Evolutionary conservation across 805 yeast genomes (phyloP).

Genomic region (Yarrowia deformans): DNA sequence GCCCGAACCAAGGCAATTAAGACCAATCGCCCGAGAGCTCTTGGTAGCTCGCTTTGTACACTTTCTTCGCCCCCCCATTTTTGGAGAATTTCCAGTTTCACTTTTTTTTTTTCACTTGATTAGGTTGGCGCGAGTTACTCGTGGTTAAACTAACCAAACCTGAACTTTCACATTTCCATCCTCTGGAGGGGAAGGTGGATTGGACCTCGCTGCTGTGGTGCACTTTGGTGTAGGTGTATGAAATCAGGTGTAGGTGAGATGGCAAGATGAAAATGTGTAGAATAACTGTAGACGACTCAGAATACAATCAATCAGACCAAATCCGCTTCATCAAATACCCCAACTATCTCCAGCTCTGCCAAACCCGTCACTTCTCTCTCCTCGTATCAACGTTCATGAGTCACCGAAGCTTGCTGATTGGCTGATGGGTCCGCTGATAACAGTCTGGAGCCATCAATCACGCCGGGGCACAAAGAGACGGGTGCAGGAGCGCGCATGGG

Average conservation of each 20-base stretch:
- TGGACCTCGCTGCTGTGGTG: slow-evolving; percentile 21
- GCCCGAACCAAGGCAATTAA: neutral
- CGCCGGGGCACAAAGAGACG: slow-evolving; percentile 9
- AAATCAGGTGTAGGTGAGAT: neutral
- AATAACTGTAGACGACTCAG: too few species aligned
- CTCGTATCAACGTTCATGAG: slow-evolving; percentile 35
- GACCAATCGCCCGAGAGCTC: neutral
- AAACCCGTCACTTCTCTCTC: neutral
- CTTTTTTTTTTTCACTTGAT: neutral
- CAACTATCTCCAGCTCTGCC: neutral
- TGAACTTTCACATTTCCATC: slow-evolving; percentile 36
- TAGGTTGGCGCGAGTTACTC: slow-evolving; percentile 26
- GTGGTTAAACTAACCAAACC: neutral
- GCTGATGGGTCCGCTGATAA: slow-evolving; percentile 21
- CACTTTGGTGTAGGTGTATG: slow-evolving; percentile 11
- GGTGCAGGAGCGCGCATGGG: slow-evolving; percentile 16
- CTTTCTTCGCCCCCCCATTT: neutral
- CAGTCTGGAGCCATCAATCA: slow-evolving; percentile 28
- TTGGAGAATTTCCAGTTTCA: neutral
- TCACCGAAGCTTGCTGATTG: slow-evolving; percentile 16
- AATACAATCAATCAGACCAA: too few species aligned
- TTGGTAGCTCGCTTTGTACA: too few species aligned
- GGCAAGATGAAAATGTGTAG: too few species aligned
- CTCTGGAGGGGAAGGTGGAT: slow-evolving; percentile 27
- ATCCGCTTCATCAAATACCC: too few species aligned